Conservation (phyloP, 129 eudicot genomes). For the Tagetes patula region DNA sequence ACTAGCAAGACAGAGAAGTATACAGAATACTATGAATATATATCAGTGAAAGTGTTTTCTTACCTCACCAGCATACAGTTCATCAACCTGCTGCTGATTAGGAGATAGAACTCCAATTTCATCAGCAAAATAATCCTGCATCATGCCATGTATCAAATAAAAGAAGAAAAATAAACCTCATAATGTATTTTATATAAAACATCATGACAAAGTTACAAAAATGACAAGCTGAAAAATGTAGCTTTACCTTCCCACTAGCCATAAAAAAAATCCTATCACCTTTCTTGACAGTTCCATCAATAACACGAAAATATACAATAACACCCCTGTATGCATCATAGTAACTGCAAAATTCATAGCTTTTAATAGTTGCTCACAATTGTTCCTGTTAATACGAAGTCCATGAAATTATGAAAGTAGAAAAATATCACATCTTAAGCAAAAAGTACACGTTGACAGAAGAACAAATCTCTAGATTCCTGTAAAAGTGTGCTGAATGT, state of each 20-base stretch:
- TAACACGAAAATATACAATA: conserved; percentile 89
- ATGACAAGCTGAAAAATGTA: not conserved
- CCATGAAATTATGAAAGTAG: conserved; percentile 13
- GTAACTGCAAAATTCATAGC: conserved; percentile 63
- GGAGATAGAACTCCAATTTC: conserved; percentile 98
- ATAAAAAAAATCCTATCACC: conserved; percentile 87
- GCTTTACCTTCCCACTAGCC: conserved; percentile 90
- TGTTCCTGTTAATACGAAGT: conserved; percentile 2
- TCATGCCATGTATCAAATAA: not conserved
- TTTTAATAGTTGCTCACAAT: conserved; percentile 21
- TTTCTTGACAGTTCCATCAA: conserved; percentile 89
- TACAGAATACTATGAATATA: not conserved
- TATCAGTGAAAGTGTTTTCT: conserved; percentile 14
- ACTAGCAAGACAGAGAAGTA: not conserved
- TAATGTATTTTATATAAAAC: not conserved
- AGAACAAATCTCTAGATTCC: not conserved
- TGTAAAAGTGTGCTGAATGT: not conserved
- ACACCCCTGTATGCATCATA: conserved; percentile 97
- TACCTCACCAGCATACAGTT: conserved; percentile 97
- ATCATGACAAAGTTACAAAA: conserved; percentile 8
- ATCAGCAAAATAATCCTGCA: conserved; percentile 94
- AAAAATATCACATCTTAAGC: conserved; percentile 1
- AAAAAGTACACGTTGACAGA: conserved; percentile 1
- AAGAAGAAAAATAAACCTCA: not conserved
- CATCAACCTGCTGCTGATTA: conserved; percentile 86